These are phyloP conservation scores for Pinus tabuliformis DNA, from an alignment of 75 land plant species.

Conservation along the genomic window DNA sequence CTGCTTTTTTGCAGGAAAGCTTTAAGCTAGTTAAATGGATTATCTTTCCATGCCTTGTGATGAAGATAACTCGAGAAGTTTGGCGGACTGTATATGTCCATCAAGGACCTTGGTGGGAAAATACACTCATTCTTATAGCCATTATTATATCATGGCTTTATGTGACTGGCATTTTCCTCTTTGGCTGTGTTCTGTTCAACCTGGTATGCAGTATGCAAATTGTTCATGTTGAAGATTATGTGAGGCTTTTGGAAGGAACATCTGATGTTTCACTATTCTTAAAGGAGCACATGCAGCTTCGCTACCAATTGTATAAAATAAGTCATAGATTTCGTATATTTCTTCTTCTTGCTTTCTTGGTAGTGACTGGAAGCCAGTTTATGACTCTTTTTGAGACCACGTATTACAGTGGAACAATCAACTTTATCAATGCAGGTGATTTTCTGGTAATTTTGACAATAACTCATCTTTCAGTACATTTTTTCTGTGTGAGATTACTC, in stretches of 20 bases:
- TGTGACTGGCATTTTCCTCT: constrained; percentile 50
- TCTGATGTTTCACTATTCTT: constrained; percentile 54
- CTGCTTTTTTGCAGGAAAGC: constrained; percentile 43
- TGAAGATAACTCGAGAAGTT: constrained; percentile 51
- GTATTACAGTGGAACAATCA: constrained; percentile 41
- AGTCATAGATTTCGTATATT: constrained; percentile 84
- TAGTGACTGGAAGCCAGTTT: constrained; percentile 73
- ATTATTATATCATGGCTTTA: constrained; percentile 75
- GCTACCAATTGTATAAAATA: constrained; percentile 68
- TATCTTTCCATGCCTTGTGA: constrained; percentile 53
- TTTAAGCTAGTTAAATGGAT: constrained; percentile 46
- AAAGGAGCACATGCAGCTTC: constrained; percentile 69
- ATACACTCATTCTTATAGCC: constrained; percentile 36
- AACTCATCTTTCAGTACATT: neutral
- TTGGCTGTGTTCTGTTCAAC: constrained; percentile 72
- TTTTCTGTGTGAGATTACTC: neutral
- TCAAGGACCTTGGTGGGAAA: constrained; percentile 36
- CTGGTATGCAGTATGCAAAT: constrained; percentile 88
- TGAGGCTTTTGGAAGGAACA: constrained; percentile 66
- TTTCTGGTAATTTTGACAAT: constrained; percentile 57
- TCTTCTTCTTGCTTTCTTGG: constrained; percentile 53
- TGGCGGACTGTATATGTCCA: constrained; percentile 35
- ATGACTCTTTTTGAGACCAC: constrained; percentile 62
- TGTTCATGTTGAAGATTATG: constrained; percentile 83
- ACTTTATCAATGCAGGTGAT: constrained; percentile 74